Percentiles rank a stretch among this genome's conserved stretches.
Conservation (phyloP, 768 basidiomycete genomes). For the Pleurotus giganteus region DNA sequence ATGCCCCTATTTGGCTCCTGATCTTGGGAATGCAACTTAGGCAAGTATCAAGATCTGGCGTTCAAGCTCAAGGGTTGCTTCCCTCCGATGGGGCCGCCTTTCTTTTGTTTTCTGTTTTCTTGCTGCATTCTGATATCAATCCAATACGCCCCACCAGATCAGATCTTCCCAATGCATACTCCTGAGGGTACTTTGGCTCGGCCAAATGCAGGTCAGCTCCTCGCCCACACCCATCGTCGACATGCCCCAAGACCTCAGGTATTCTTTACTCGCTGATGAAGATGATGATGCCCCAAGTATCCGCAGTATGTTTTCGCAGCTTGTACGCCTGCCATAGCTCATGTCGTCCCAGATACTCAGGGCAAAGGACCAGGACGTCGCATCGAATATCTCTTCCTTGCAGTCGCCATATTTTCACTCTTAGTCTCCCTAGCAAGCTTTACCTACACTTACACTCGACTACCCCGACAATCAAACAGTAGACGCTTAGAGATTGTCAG, state of each 20-base stretch:
- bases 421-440: neutral
- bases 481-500: constrained; percentile 4
- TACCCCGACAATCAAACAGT: neutral
- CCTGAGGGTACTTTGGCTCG: neutral
- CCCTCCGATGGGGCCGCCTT: constrained; percentile 1
- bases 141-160: neutral
- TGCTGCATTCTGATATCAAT: neutral
- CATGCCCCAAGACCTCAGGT: neutral
- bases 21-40: constrained; percentile 1
- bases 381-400: neutral
- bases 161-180: neutral
- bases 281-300: neutral
- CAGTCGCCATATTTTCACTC: neutral
- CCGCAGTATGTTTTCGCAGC: neutral
- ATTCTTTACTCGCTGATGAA: neutral
- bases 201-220: neutral
- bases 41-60: constrained; percentile 7
- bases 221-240: neutral
- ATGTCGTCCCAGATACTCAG: too few relatives aligned
- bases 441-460: neutral
- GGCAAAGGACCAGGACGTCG: neutral
- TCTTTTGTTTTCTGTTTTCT: neutral
- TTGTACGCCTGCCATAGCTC: neutral
- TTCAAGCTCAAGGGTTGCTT: neutral
- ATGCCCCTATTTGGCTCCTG: neutral